These are phyloP conservation scores for Nicotiana obtusifolia DNA, from an alignment of 257 asterid genomes.

Conservation along the genomic window DNA sequence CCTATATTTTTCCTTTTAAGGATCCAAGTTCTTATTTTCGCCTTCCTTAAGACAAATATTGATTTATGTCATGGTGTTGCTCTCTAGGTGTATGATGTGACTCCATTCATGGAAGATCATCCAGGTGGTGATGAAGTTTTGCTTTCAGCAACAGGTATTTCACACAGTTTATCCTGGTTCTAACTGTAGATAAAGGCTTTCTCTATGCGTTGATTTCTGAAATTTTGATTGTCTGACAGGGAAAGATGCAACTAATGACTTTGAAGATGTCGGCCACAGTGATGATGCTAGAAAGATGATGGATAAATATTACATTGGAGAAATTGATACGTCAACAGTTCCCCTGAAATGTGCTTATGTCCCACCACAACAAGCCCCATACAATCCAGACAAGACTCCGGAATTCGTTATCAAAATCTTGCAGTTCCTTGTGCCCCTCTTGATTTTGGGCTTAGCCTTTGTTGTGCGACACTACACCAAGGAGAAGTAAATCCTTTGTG, in stretches of 20 bases:
- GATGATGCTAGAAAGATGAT: constrained; percentile 19
- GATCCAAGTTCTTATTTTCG: not conserved
- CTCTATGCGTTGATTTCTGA: not conserved
- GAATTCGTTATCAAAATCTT: constrained; percentile 24
- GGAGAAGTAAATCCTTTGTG: constrained; percentile 11
- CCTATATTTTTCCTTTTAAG: not conserved
- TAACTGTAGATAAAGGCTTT: not conserved
- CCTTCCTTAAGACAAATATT: not conserved
- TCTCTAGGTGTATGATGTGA: constrained; percentile 22
- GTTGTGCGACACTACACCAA: constrained; percentile 25
- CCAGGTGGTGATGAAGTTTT: constrained; percentile 26
- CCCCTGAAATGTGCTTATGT: constrained; percentile 14
- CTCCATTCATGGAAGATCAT: constrained; percentile 23
- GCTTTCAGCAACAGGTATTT: constrained; percentile 15
- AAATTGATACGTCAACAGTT: constrained; percentile 17
- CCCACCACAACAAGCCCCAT: constrained; percentile 16
- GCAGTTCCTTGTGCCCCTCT: constrained; percentile 22
- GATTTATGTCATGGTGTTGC: not conserved
- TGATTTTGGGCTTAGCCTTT: constrained; percentile 24
- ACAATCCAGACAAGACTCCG: constrained; percentile 19
- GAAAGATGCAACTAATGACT: constrained; percentile 28
- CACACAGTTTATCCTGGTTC: not conserved
- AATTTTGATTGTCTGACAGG: constrained; percentile 8
- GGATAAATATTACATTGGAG: constrained; percentile 16
- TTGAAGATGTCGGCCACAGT: constrained; percentile 23